These are phyloP conservation scores for Yamadazyma membranifaciens DNA, from an alignment of 1,139 yeast genomes.

Conservation along the genomic window DNA sequence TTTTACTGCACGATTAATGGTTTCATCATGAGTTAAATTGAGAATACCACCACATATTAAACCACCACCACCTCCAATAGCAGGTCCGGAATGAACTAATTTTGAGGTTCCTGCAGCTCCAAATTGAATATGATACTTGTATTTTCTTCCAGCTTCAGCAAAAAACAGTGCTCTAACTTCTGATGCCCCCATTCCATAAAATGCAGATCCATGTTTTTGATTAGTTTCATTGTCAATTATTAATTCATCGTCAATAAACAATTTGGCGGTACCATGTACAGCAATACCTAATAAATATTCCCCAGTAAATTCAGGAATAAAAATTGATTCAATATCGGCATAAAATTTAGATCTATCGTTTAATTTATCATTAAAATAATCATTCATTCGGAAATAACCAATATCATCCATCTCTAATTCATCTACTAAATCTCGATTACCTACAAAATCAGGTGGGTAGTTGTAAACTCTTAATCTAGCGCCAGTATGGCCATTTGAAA, in stretches of 20 bases:
- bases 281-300: slow-evolving; percentile 53
- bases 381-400: slow-evolving; percentile 36
- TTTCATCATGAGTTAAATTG: slow-evolving; percentile 16
- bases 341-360: slow-evolving; percentile 26
- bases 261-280: slow-evolving; percentile 51
- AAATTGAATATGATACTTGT: slow-evolving; percentile 43
- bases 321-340: slow-evolving; percentile 43
- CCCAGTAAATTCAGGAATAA: slow-evolving; percentile 45
- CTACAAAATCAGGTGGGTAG: slow-evolving; percentile 6
- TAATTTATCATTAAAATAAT: slow-evolving; percentile 29
- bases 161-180: slow-evolving; percentile 56
- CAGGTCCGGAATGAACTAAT: slow-evolving; percentile 5
- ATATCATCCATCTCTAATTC: slow-evolving; percentile 27
- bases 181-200: slow-evolving; percentile 49
- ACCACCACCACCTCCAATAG: slow-evolving; percentile 21
- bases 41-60: slow-evolving; percentile 22
- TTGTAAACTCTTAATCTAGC: slow-evolving; percentile 10
- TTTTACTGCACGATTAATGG: slow-evolving; percentile 21
- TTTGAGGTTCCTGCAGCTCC: slow-evolving; percentile 46
- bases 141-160: slow-evolving; percentile 31
- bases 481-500: slow-evolving; percentile 11
- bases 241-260: slow-evolving; percentile 50
- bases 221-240: slow-evolving; percentile 56
- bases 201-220: slow-evolving; percentile 50
- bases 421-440: slow-evolving; percentile 25